These are phyloP conservation scores for Colletotrichum higginsianum DNA, from an alignment of 2,329 filamentous ascomycete genomes.

Conservation along the genomic window DNA sequence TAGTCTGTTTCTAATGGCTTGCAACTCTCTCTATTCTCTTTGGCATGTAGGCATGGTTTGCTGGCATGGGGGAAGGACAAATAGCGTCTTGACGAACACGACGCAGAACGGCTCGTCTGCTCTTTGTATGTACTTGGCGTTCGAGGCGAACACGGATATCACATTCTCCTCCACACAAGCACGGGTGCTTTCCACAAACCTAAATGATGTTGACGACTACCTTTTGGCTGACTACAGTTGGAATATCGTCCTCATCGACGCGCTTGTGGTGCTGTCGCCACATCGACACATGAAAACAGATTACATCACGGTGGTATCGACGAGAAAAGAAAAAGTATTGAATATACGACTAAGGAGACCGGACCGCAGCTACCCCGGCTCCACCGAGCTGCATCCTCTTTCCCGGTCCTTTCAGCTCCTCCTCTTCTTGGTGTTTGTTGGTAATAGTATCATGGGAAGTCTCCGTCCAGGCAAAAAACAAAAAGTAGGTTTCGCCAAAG, in stretches of 20 bases:
- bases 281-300: neutral
- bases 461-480: conserved; percentile 24
- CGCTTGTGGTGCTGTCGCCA: neutral
- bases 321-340: conserved; percentile 23
- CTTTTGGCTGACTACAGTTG: conserved; percentile 6
- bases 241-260: neutral
- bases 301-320: conserved; percentile 18
- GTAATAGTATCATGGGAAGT: conserved; percentile 33
- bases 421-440: conserved; percentile 8
- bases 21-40: conserved; percentile 32
- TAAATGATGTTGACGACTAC: conserved; percentile 6
- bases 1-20: conserved; percentile 19
- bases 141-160: conserved; percentile 36
- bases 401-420: neutral
- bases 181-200: neutral
- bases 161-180: conserved; percentile 32
- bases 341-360: conserved; percentile 37
- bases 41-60: conserved; percentile 34
- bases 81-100: conserved; percentile 37
- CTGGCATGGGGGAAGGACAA: conserved; percentile 23
- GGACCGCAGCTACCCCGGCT: conserved; percentile 10
- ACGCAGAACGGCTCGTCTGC: conserved; percentile 25
- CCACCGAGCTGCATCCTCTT: neutral
- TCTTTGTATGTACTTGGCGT: conserved; percentile 40
- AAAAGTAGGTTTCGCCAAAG: conserved; percentile 41